Base-by-base conservation (phyloP, 306 rosid genomes). In the Lablab purpureus region DNA sequence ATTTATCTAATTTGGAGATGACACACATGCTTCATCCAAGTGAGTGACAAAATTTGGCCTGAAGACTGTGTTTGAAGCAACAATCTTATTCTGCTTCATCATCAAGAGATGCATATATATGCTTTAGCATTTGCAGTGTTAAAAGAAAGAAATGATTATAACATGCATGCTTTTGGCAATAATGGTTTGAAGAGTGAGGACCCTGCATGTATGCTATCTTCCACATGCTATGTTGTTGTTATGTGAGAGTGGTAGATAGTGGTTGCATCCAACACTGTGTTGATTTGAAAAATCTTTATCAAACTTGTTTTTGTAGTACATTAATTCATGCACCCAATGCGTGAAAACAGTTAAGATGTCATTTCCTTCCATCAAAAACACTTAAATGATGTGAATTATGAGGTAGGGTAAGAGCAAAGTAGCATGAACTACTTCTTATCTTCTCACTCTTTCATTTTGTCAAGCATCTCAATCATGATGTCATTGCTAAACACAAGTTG, bases 131-230 rank as follows among this genome's bases (percentile, higher is more conserved):
- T 79, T 75, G 21, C 27, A 22, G 23, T 45, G 23, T 59, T 15
- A 3, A 63, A 69, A 80, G 51, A 73, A 60, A 55, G 2, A 63
- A 30, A 34, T 77, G 27, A 62, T 59, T 62, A 45, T 36, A 28
- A 49, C 34, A 21, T 79, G 83, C 83, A 45, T 67, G 82, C 41
- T 68, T 49, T 54, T 67, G 19, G 43, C 51, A 63, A 82, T 86
- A 45, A 84, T 87, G 74, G 79, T 15, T 72, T 59, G 66, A 6
- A 37, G 65, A 27, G 65, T 75, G 30, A 64, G 86, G 87, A 74
- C 79, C 78, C 71, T 68, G 77, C 72, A 43, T 82, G 71, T 67
- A 73, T 55, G 52, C 28, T 21, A 75, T 60, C 76, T 73, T 50
- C 22, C 71, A 87, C 77, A 71, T 63, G 77, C 37, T 65, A 43